Conservation (phyloP, 768 basidiomycete species). For the Sarcodon sp. region DNA sequence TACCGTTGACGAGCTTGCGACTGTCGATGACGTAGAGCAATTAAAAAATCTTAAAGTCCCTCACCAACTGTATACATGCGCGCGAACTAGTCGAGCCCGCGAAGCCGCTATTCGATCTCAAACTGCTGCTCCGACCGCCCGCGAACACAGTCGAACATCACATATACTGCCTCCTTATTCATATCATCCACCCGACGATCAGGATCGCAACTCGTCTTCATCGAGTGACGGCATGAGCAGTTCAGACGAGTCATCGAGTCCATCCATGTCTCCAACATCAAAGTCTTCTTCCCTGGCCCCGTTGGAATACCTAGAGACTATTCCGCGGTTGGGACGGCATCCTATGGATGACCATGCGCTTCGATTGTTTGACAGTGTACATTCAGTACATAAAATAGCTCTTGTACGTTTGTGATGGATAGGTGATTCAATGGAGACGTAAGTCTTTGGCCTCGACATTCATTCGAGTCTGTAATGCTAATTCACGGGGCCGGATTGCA, state of each 20-base stretch:
- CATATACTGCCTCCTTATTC: neutral
- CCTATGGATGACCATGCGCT: conserved; percentile 61
- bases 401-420: too few relatives aligned
- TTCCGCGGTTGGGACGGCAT: conserved; percentile 51
- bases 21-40: conserved; percentile 45
- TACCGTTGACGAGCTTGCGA: conserved; percentile 38
- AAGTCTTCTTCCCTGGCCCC: conserved; percentile 32
- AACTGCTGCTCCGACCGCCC: neutral
- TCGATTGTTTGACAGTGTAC: conserved; percentile 18
- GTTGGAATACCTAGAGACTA: conserved; percentile 46
- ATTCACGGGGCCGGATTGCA: too few relatives aligned
- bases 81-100: conserved; percentile 26
- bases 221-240: neutral
- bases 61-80: conserved; percentile 48
- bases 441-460: too few relatives aligned
- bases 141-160: neutral
- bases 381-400: too few relatives aligned
- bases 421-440: too few relatives aligned
- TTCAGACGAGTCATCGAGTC: neutral
- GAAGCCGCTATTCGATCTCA: conserved; percentile 6
- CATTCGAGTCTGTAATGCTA: too few relatives aligned
- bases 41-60: conserved; percentile 45
- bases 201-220: neutral
- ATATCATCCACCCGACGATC: neutral
- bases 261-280: neutral